Evolutionary conservation across 2,329 filamentous ascomycete genomes (phyloP), one percentile per base, ranked within the genome.

Genomic region (Phaeosphaeriaceae sp.): DNA sequence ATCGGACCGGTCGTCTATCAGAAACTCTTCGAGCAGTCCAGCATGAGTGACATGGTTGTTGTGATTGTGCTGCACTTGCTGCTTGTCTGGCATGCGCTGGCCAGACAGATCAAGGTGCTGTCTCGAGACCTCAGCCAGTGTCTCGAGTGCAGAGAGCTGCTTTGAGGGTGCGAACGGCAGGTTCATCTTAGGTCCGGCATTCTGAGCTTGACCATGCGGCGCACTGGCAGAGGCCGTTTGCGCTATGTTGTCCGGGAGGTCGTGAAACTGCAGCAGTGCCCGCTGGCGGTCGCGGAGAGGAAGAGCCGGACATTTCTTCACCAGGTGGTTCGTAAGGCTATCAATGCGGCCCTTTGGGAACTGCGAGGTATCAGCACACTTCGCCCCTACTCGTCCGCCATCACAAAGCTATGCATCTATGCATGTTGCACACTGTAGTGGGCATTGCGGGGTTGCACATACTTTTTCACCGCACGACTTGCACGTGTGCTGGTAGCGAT

Each of bases 341-440:
- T 97, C 93, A 71, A 92, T 90, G 61, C 93, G 88, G 60, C 93
- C 93, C 75, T 96, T 96, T 62, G 92, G 91, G 63, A 97, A 97
- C 77, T 82, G 61, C 22, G 46, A 27, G 53, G 50, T 52, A 63
- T 74, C 65, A 74, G 66, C 40, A 19, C 7, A 25, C 15, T 7
- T 48, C 15, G 3, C 19, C 13, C n/a, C 44, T 20, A 9, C 74
- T 48, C 40, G 55, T 41, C 27, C 51, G 55, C 50, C 31, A 36
- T 36, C 31, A 7, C 3, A 5, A 36, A 36, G 31, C 31, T 15
- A 36, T 36, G 31, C 31, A 36, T 13, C 31, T 15, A 36, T 36
- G 31, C 31, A 36, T 13, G 11, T 36, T 36, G 31, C 13, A 11
- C 31, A 36, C 13, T 11, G 13, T 13, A 13, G 31, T 60, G 61